Conservation (phyloP, 2,329 filamentous ascomycete species). For the Calonectria multiphialidica region DNA sequence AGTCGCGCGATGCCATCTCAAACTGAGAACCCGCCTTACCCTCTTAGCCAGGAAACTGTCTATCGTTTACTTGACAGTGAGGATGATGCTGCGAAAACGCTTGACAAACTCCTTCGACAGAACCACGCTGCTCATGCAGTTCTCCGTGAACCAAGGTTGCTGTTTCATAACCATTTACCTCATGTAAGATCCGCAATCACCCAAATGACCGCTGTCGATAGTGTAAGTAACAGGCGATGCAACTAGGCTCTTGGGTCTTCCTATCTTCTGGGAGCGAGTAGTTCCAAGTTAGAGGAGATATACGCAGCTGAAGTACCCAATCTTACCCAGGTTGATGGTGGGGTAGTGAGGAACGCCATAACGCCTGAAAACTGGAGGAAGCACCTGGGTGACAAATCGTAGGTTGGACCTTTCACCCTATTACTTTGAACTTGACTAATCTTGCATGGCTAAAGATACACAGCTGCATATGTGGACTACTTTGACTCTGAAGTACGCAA, state of each 20-base stretch:
- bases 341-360: not conserved
- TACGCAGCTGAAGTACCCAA: not conserved
- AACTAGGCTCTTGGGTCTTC: conserved; percentile 1
- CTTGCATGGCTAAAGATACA: not conserved
- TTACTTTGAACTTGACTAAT: not conserved
- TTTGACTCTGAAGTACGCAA: not conserved
- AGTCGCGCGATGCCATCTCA: too few species aligned
- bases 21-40: too few species aligned
- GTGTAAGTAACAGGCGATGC: not conserved
- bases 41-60: not conserved
- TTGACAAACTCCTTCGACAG: not conserved
- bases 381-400: not conserved
- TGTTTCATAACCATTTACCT: conserved; percentile 14
- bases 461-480: conserved; percentile 2
- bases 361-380: not conserved
- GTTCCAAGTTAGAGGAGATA: not conserved
- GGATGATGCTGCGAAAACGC: not conserved
- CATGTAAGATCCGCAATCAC: not conserved
- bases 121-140: conserved; percentile 1
- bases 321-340: not conserved
- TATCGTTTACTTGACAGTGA: not conserved
- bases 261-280: not conserved
- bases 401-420: not conserved
- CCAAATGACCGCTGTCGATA: not conserved
- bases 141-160: not conserved